phyloP scores from a whole-genome alignment of 2,329 filamentous ascomycete species.

The Fusarium ramigenum region DNA sequence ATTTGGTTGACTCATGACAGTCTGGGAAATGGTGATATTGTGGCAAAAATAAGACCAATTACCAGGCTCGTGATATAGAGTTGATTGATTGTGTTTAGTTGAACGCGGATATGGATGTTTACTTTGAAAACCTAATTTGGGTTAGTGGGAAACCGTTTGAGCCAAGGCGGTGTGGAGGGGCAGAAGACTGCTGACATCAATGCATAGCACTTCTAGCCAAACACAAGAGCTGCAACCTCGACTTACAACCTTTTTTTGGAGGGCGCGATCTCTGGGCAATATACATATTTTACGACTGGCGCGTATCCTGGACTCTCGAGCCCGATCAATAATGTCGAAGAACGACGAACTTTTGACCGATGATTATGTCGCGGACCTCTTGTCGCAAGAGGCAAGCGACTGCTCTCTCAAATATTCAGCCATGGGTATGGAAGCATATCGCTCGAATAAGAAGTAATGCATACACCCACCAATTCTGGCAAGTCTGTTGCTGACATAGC shows the following conservation, averaged over 20 bases:
- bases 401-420: constrained; percentile 78
- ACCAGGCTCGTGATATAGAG: neutral
- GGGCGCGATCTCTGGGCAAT: neutral
- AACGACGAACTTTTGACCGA: constrained; percentile 70
- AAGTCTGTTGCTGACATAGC: constrained; percentile 32
- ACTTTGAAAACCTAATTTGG: constrained; percentile 48
- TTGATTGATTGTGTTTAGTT: neutral
- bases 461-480: constrained; percentile 1
- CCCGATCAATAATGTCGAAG: constrained; percentile 49
- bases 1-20: constrained; percentile 45
- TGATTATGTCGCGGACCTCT: constrained; percentile 81
- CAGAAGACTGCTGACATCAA: constrained; percentile 34
- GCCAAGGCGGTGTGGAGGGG: constrained; percentile 33
- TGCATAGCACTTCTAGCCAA: neutral
- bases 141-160: constrained; percentile 33
- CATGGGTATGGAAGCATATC: constrained; percentile 76
- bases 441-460: constrained; percentile 57
- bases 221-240: neutral
- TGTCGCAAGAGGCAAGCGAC: constrained; percentile 81
- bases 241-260: neutral
- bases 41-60: neutral
- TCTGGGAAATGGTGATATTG: neutral
- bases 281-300: neutral
- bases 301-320: neutral
- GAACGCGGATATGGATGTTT: constrained; percentile 48